Conservation (phyloP, 805 yeast species). For the Candida ascalaphidarum region DNA sequence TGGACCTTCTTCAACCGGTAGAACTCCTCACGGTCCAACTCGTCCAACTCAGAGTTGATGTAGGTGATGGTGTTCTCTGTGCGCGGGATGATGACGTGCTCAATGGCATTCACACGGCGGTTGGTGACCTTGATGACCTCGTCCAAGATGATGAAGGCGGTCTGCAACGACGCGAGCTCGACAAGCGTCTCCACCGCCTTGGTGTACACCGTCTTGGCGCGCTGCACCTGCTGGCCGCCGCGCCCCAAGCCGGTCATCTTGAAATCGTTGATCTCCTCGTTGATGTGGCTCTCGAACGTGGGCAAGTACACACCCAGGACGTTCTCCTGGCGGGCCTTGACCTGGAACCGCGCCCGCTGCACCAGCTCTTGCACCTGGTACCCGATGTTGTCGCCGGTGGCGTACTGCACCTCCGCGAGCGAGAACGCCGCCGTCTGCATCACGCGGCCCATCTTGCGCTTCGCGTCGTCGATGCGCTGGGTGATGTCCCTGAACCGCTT, state of each 20-base stretch:
- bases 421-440: conserved; percentile 99
- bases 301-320: conserved; percentile 95
- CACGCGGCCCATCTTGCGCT: conserved; percentile 94
- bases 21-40: conserved; percentile 96
- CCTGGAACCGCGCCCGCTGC: conserved; percentile 82
- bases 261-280: conserved; percentile 85
- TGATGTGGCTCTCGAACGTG: conserved; percentile 78
- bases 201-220: conserved; percentile 87
- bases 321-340: conserved; percentile 88
- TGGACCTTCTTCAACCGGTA: conserved; percentile 94
- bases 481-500: conserved; percentile 95
- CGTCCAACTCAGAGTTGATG: conserved; percentile 94
- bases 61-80: conserved; percentile 90
- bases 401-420: conserved; percentile 93
- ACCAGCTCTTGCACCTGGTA: conserved; percentile 95
- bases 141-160: conserved; percentile 92
- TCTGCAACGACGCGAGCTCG: conserved; percentile 90
- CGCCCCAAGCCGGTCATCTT: conserved; percentile 94
- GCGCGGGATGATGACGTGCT: conserved; percentile 95
- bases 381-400: conserved; percentile 93
- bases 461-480: conserved; percentile 86
- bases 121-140: conserved; percentile 97
- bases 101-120: conserved; percentile 97
- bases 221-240: conserved; percentile 97
- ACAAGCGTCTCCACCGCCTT: conserved; percentile 96